A percentile compares a stretch with the other conserved stretches of the same genome.
Conservation (phyloP, 1,139 yeast genomes). For the Yamadazyma oceani region DNA sequence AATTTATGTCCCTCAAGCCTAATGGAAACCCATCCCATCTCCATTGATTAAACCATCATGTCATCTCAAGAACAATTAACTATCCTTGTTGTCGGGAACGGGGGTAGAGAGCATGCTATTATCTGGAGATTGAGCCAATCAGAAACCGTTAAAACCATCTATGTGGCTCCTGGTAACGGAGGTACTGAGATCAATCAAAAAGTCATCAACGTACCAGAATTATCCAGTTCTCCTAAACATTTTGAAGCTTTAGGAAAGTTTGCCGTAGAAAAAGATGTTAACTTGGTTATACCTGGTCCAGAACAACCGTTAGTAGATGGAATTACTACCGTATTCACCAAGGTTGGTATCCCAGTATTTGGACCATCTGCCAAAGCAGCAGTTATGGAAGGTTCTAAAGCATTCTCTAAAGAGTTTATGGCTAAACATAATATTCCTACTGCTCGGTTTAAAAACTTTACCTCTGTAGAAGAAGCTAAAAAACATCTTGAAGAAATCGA, state of each 20-base stretch:
- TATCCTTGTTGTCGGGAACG: constrained; percentile 89
- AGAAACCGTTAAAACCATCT: constrained; percentile 65
- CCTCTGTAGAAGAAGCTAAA: constrained; percentile 70
- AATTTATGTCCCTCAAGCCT: not conserved
- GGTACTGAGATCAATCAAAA: constrained; percentile 70
- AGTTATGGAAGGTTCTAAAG: constrained; percentile 94
- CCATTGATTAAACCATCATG: no score
- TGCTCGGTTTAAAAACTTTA: constrained; percentile 83
- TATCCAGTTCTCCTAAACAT: constrained; percentile 61
- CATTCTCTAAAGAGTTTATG: constrained; percentile 94
- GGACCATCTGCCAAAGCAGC: constrained; percentile 95
- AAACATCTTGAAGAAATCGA: constrained; percentile 63
- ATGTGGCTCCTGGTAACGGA: constrained; percentile 97
- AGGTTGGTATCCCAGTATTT: constrained; percentile 90
- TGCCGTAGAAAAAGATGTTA: constrained; percentile 66
- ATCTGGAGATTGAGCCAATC: constrained; percentile 91
- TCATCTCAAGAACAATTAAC: constrained; percentile 37
- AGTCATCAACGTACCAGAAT: constrained; percentile 68
- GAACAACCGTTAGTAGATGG: constrained; percentile 99
- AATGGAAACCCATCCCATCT: not conserved
- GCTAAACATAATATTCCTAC: constrained; percentile 89
- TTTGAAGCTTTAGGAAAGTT: constrained; percentile 60
- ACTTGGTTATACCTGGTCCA: constrained; percentile 95
- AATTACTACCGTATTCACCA: constrained; percentile 63
- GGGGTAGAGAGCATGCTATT: constrained; percentile 98